Evolutionary conservation across 2,329 filamentous ascomycete species (phyloP).

Genomic region (Beauveria sp.): DNA sequence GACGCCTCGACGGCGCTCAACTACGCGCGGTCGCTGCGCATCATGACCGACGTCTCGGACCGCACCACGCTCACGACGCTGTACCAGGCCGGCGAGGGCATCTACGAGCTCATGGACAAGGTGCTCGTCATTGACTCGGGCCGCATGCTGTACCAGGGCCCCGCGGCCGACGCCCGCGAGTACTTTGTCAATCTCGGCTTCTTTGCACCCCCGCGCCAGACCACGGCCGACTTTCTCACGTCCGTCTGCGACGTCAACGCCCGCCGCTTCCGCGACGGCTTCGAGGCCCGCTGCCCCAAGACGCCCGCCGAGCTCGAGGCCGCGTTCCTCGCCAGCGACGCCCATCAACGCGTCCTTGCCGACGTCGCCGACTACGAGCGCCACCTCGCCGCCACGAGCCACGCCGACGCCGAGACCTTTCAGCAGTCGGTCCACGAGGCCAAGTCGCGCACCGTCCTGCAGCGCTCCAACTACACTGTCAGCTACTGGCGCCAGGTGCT

Average conservation of each 20-base stretch:
- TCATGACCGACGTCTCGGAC: slow-evolving; percentile 70
- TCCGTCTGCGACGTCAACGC: slow-evolving; percentile 69
- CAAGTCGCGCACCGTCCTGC: slow-evolving; percentile 61
- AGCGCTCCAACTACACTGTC: slow-evolving; percentile 68
- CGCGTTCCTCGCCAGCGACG: slow-evolving; percentile 54
- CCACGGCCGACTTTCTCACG: slow-evolving; percentile 68
- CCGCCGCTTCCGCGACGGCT: slow-evolving; percentile 57
- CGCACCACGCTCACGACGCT: slow-evolving; percentile 40
- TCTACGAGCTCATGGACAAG: slow-evolving; percentile 60
- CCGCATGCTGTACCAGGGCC: slow-evolving; percentile 61
- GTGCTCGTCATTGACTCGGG: slow-evolving; percentile 70
- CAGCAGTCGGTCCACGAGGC: slow-evolving; percentile 58
- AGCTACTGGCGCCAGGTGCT: slow-evolving; percentile 64
- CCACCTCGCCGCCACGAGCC: slow-evolving; percentile 42
- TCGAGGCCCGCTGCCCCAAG: slow-evolving; percentile 56
- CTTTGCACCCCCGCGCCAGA: slow-evolving; percentile 62
- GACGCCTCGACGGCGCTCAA: slow-evolving; percentile 74
- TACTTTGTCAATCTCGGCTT: slow-evolving; percentile 71
- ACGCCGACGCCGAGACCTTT: slow-evolving; percentile 56
- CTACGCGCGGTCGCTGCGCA: slow-evolving; percentile 61
- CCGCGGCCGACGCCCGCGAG: slow-evolving; percentile 50
- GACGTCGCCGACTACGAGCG: slow-evolving; percentile 47
- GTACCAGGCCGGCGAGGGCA: slow-evolving; percentile 36
- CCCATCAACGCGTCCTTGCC: slow-evolving; percentile 49
- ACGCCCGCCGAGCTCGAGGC: slow-evolving; percentile 59